Conservation (phyloP, 148 eudicot species). For the Euryodendron excelsum region DNA sequence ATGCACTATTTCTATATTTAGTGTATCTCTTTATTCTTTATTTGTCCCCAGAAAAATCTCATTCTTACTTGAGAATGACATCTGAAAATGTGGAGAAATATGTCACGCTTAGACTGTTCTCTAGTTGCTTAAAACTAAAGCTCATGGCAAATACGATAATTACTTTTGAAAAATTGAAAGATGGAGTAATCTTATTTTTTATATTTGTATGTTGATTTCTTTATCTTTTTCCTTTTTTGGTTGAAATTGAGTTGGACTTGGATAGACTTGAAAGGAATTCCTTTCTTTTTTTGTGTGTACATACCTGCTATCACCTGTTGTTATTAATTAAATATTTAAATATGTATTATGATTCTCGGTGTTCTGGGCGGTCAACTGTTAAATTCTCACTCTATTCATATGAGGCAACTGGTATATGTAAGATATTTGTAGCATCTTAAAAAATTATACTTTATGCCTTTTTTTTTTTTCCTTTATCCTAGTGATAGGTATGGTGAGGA, state of each 20-base stretch:
- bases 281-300: not conserved
- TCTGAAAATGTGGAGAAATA: not conserved
- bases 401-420: not conserved
- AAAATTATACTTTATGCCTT: conserved; percentile 6
- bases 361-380: not conserved
- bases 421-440: conserved; percentile 1
- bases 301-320: not conserved
- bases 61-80: not conserved
- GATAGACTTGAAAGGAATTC: not conserved
- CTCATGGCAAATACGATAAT: not conserved
- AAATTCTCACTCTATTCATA: not conserved
- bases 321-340: not conserved
- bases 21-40: not conserved
- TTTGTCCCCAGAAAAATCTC: no score
- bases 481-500: not conserved
- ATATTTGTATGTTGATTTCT: not conserved
- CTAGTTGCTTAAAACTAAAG: not conserved
- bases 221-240: not conserved
- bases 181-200: not conserved
- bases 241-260: not conserved
- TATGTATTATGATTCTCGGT: not conserved
- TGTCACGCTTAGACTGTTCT: not conserved
- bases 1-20: no score
- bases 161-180: not conserved
- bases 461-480: not conserved